phyloP scores from a whole-genome alignment of 768 basidiomycete genomes.

The Rhodotorula taiwanensis region DNA sequence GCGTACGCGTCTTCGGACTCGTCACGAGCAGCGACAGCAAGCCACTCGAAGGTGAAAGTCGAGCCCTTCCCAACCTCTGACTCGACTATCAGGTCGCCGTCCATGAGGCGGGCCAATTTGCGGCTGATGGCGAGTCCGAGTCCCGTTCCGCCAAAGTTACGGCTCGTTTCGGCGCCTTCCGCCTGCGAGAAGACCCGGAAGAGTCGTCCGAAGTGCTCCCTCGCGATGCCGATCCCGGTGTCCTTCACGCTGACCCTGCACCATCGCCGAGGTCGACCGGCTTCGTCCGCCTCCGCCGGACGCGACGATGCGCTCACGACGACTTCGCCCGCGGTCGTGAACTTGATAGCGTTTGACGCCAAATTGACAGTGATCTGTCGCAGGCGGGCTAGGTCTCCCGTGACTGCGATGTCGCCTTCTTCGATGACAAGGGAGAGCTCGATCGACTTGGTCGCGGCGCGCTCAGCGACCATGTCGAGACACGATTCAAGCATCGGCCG shows the following conservation, averaged over 20 bases:
- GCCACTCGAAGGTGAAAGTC: slow-evolving; percentile 29
- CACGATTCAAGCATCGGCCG: slow-evolving; percentile 24
- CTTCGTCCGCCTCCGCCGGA: background rate
- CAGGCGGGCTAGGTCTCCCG: slow-evolving; percentile 25
- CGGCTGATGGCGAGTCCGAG: slow-evolving; percentile 35
- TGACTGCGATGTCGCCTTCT: slow-evolving; percentile 32
- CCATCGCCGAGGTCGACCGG: background rate
- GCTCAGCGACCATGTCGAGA: slow-evolving; percentile 36
- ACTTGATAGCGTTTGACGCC: slow-evolving; percentile 35
- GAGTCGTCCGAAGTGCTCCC: slow-evolving; percentile 26
- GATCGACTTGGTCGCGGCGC: slow-evolving; percentile 29
- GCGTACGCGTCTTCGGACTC: slow-evolving; percentile 20
- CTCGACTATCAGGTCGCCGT: slow-evolving; percentile 30
- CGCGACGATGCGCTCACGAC: slow-evolving; percentile 17
- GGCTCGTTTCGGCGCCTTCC: slow-evolving; percentile 25
- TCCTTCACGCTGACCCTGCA: slow-evolving; percentile 30
- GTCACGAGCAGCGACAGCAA: background rate
- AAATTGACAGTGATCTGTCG: slow-evolving; percentile 34
- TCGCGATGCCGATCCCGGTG: slow-evolving; percentile 32
- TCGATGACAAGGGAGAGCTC: slow-evolving; percentile 31
- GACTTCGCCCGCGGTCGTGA: slow-evolving; percentile 29
- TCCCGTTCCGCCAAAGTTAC: slow-evolving; percentile 35
- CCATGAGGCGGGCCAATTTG: slow-evolving; percentile 30
- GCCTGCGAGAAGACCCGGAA: slow-evolving; percentile 37
- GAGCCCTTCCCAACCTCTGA: slow-evolving; percentile 29